Evolutionary conservation across 805 yeast genomes (phyloP), one percentile per base, ranked within the genome.

Genomic region (Limtongia smithiae): DNA sequence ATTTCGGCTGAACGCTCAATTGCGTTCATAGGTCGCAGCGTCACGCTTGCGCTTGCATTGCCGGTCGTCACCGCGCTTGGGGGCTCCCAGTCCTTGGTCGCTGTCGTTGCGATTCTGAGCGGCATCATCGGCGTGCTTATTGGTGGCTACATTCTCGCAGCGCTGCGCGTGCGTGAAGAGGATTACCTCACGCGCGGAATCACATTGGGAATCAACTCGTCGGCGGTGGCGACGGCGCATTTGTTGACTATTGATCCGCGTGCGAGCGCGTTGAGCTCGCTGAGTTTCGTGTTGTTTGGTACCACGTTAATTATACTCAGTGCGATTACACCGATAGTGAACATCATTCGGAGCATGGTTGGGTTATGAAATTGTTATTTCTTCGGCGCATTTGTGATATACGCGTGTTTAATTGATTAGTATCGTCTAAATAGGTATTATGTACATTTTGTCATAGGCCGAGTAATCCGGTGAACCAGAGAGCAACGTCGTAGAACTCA

Each of bases 201-300:
- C 17, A 80, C 88, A 0, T 67, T 84, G 41, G 95, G 94, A 3
- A 75, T 83, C 43, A 83, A 82, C 61, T 83, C 90, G 61, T 87
- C 90, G 8, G 94, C 95, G 1, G 83, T 85, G 43, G 86, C 89
- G 3, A 83, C 94, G 2, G 90, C 91, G 0, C 83, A 83, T 64
- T 67, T 85, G 40, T 66, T 85, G 31, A 77, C 77, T 24, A 74
- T 75, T 28, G 89, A 85, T 60, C 85, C 93, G 12, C 71, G 91
- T 57, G 91, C 93, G 14, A 90, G 89, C 1, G 86, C 89, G 2
- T 78, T 85, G 74, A 79, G 87, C 53, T 76, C 83, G 4, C 71
- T 85, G 60, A 75, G 85, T 54, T 85, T 85, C 66, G 80, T 82
- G 18, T 62, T 83, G 18, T 85, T 78, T 62, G 94, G 94, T 4